Base-by-base conservation (phyloP, 352 stramenopile species). In the Thalassiosira mediterranea region DNA sequence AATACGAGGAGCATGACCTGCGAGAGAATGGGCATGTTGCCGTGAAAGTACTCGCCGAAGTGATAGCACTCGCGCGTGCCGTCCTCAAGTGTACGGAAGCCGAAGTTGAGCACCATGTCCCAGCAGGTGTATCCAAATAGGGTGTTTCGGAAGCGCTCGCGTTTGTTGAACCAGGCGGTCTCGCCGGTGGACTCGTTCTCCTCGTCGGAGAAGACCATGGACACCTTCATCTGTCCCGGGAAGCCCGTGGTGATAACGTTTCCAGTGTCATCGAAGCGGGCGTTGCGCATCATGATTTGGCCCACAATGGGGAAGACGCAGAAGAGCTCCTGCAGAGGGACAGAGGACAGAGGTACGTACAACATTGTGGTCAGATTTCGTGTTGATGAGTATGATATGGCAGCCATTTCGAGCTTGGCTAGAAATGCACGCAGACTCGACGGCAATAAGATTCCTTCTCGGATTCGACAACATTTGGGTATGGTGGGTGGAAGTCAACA, bases 81-180 rank as follows among this genome's bases (percentile, higher is more conserved):
- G 48, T 83, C 66, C 21, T 61, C 49, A 3, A 70, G 28, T 7
- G 67, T 75, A 13, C 60, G 38, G 52, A 81, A 86, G 17, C 77
- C 77, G 63, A 86, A 86, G 54, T 86, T 86, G 13, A 48, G 57
- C 10, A 83, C 67, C 77, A 86, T 86, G 46, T 86, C 72, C 77
- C 77, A 86, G 19, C 29, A 47, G 34, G 52, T 78, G 19, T 61
- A 75, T 23, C 73, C 73, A 17, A 74, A 77, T 47, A 83, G 46
- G n/a, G 29, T 72, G 32, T 83, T 72, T 32, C 70, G 65, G 32
- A 86, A 86, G 13, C 72, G 73, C 42, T 86, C 77, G 59, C 74
- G 42, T 48, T 86, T 86, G 67, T 86, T 86, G 72, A 86, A 86
- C 72, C 77, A 86, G 53, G 72, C 52, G 29, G 61, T 80, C 28